A percentile compares a stretch with the other conserved stretches of the same genome.
Evolutionary conservation across 352 stramenopile genomes (phyloP).

Genomic region (Globisporangium echinulatum): DNA sequence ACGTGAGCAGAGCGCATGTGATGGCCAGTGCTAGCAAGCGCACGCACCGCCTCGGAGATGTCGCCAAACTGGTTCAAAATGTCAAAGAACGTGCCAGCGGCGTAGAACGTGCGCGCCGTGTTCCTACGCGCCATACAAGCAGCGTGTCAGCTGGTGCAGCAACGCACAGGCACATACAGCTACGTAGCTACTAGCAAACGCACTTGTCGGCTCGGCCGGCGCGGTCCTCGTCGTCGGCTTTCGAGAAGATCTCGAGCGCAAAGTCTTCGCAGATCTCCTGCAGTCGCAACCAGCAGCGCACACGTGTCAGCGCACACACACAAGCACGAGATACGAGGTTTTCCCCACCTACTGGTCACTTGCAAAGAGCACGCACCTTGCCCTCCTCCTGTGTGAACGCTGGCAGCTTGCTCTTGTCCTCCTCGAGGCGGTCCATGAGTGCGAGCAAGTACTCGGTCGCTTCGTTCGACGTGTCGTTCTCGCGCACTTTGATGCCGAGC

Average conservation of each 20-base stretch:
- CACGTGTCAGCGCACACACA: not conserved
- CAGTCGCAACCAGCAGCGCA: not conserved
- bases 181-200: constrained; percentile 1
- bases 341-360: too few relatives aligned
- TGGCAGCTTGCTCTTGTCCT: constrained; percentile 87
- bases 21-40: not conserved
- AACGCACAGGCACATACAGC: not conserved
- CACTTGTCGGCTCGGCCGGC: constrained; percentile 86
- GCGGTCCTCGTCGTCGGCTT: constrained; percentile 93
- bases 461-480: constrained; percentile 68
- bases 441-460: constrained; percentile 85
- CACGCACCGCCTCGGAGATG: constrained; percentile 63
- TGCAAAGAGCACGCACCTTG: constrained; percentile 47
- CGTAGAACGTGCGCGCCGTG: constrained; percentile 96
- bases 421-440: constrained; percentile 90
- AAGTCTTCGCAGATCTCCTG: constrained; percentile 86
- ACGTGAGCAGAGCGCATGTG: too few relatives aligned
- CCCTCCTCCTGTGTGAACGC: constrained; percentile 89
- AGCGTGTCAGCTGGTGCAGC: not conserved
- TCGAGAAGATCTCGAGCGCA: constrained; percentile 90
- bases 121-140: constrained; percentile 30
- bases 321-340: too few relatives aligned
- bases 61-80: constrained; percentile 94
- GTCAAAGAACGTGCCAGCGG: constrained; percentile 94
- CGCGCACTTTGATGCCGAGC: constrained; percentile 80